Evolutionary conservation across 306 rosid species (phyloP), one percentile per base, ranked within the genome.

Genomic region (Pyrus betulifolia): DNA sequence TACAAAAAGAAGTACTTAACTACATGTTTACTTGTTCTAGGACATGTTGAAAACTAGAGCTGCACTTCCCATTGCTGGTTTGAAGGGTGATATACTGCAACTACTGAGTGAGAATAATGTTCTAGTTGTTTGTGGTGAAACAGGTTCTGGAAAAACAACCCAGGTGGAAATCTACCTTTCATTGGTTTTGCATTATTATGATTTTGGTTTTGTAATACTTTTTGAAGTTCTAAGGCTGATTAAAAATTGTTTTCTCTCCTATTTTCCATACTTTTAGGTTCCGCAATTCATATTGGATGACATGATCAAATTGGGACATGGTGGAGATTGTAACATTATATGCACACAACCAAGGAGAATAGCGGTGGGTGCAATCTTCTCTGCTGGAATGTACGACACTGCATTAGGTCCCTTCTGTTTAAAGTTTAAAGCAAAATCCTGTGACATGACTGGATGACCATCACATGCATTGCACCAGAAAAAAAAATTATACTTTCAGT

Each of bases 91-190:
- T 66, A 86, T 90, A 81, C 74, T 90, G 89, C 88, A 87, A 79
- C 84, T 89, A 75, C 78, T 94, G 72, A 89, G 84, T 85, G 89
- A 92, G 68, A 84, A 87, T 72, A 80, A 85, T 74, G 93, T 90
- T 76, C 89, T 94, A 71, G 97, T 94, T 75, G 96, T 94, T 84
- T 90, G 98, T 82, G 98, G 98, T 79, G 98, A 94, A 87, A 94
- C 98, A 33, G 98, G 98, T 81, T 94, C 98, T 49, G 98, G 98
- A 78, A 94, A 94, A 90, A 94, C 98, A 81, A 94, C 98, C 77
- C 98, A 94, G 97, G 98, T 93, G 63, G 67, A 59, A 67, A 69
- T 75, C 74, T 27, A 73, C 71, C 72, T 69, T 81, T 55, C 33
- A 67, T 52, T 75, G 65, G 19, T 75, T 12, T 69, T 27, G 22